Evolutionary conservation across 768 basidiomycete genomes (phyloP), one percentile per base, ranked within the genome.

Genomic region (Pulveroboletus sp.): DNA sequence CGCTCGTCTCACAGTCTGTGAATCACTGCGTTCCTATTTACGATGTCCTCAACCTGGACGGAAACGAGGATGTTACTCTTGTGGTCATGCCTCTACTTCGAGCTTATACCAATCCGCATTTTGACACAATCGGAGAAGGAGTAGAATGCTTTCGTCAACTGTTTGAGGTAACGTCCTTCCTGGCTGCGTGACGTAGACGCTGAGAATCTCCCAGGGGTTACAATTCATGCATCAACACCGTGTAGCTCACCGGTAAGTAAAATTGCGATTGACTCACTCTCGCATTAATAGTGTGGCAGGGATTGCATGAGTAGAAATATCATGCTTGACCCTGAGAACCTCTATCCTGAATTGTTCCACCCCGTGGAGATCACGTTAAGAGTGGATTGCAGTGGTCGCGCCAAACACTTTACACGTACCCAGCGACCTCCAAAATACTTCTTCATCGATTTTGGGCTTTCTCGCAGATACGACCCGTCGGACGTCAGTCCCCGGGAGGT

Each of bases 41-140:
- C 13, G 67, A 69, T 9, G 20, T 52, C 0, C 13, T 70, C 1
- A 8, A 35, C 14, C 37, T 66, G 34, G 43, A 40, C 14, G 47
- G 49, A 0, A 45, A 57, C 0, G 42, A 47, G 2, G 33, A 62
- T 14, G 17, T 0, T 1, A 27, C 31, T 10, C 60, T 66, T 2
- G 40, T 71, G 2, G 60, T 69, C 2, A 74, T 72, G 67, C 75
- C 74, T 0, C 45, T 71, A 2, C 61, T 75, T 16, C 62, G 64
- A 39, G 21, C n/a, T 0, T 65, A 57, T 27, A n/a, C 47, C 14
- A 35, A 29, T 2, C 63, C 64, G 7, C 51, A 32, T 2, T 71
- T 72, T 48, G 45, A 52, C 21, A 66, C 62, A 2, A 2, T 51
- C 11, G 53, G 53, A 6, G 45, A 54, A 21, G 53, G 34, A 10